A percentile compares a stretch with the other conserved stretches of the same genome.
These are phyloP conservation scores for Rhododendron ovatum DNA, from an alignment of 148 eudicot genomes.

Conservation along the genomic window DNA sequence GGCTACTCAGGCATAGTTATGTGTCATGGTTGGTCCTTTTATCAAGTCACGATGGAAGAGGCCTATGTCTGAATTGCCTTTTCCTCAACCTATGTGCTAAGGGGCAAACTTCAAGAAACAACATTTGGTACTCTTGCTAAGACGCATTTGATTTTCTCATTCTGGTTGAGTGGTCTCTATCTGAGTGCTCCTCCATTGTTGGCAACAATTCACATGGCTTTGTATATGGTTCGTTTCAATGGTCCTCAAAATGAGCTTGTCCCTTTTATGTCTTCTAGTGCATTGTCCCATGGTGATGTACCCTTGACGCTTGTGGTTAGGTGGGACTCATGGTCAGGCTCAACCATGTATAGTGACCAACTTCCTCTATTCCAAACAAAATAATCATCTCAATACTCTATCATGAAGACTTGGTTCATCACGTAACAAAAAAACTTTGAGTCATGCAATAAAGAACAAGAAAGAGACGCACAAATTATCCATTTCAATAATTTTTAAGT, in stretches of 20 bases:
- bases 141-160: neutral
- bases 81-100: neutral
- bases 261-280: neutral
- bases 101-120: neutral
- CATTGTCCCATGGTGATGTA: neutral
- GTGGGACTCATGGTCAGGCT: neutral
- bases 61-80: neutral
- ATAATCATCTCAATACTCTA: neutral
- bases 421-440: no score
- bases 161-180: neutral
- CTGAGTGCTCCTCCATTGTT: neutral
- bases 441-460: no score
- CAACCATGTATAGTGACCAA: neutral
- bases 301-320: neutral
- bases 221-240: neutral
- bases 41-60: neutral
- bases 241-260: neutral
- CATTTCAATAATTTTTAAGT: no score
- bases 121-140: neutral
- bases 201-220: neutral
- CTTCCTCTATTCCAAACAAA: neutral
- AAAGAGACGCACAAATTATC: no score
- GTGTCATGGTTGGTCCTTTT: no score
- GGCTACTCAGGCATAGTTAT: neutral
- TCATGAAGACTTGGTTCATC: neutral